phyloP scores from a whole-genome alignment of 2,329 filamentous ascomycete species.

The Aspergillus eucalypticola region DNA sequence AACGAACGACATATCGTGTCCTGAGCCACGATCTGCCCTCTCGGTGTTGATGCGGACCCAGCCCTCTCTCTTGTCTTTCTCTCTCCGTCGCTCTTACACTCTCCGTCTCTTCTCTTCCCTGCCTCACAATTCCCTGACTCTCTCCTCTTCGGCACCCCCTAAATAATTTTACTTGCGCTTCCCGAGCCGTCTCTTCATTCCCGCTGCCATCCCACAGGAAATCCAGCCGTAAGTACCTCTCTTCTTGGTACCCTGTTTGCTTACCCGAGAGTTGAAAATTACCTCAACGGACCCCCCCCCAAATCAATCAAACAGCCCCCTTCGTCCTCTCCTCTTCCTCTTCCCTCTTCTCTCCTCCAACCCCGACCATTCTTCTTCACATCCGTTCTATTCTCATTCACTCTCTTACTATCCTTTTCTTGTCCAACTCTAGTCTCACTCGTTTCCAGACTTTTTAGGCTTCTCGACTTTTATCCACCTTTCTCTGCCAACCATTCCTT shows the following conservation, averaged over 20 bases:
- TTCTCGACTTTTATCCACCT: constrained; percentile 11
- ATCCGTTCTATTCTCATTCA: constrained; percentile 27
- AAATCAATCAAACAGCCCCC: constrained; percentile 25
- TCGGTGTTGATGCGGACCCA: neutral
- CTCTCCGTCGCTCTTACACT: neutral
- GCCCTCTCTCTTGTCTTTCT: neutral
- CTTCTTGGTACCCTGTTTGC: neutral
- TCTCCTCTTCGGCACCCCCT: neutral
- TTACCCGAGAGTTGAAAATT: constrained; percentile 4
- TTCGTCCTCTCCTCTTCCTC: constrained; percentile 15
- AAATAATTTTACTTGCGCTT: constrained; percentile 5
- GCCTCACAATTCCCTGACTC: neutral
- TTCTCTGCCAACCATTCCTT: constrained; percentile 11
- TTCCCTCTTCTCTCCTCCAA: constrained; percentile 26
- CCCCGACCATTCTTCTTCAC: constrained; percentile 19
- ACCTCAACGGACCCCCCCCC: constrained; percentile 12
- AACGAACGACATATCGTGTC: neutral
- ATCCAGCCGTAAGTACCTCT: neutral
- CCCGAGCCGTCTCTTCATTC: constrained; percentile 1
- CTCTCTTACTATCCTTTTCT: constrained; percentile 16
- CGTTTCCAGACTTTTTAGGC: constrained; percentile 25
- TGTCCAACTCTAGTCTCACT: constrained; percentile 31
- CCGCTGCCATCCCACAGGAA: constrained; percentile 3
- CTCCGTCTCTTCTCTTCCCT: neutral
- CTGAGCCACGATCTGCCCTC: constrained; percentile 13